Base-by-base conservation (phyloP, 2,329 filamentous ascomycete species). In the Fusarium incarnatum region DNA sequence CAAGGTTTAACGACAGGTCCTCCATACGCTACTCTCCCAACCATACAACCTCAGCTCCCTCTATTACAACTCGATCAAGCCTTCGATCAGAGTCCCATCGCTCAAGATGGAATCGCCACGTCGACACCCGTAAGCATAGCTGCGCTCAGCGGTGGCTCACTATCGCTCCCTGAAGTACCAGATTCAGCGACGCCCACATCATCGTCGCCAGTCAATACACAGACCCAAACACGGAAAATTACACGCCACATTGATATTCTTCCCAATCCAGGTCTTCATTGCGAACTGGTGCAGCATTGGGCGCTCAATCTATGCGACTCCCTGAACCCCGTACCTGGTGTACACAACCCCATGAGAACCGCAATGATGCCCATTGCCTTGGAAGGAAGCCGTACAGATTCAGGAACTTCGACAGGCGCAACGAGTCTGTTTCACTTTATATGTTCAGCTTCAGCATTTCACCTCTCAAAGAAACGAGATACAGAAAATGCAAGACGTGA, bases 341-440 rank as follows among this genome's bases (percentile, higher is more conserved):
- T 73, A 5, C 60, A 68, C 16, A 75, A 75, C 1, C 71, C 73
- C 0, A 47, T 75, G 42, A 49, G 73, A 4, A 75, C 60, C 3
- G 66, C 71, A 9, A 73, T 75, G 71, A 71, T 73, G 49, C 73
- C 73, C 2, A 75, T 75, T 2, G 73, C 73, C 1, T 61, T 75
- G 3, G 73, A 74, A 34, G 73, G 73, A 7, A 67, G 68, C 9
- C 64, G 73, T 2, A 68, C 69, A 1, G 73, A 75, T 16, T 53
- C 73, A 1, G 64, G 66, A 23, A 56, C 53, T 3, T 69, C 73
- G 1, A 74, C 73, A 0, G 73, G 73, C 0, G 73, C 73, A 6
- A 75, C 73, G 0, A 67, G 71, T 0, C 10, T 75, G 8, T 75
- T 75, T 2, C 71, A 75, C 18, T 71, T 75, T 25, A 75, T 75